phyloP scores from a whole-genome alignment of 257 asterid species.

The Nicotiana otophora region DNA sequence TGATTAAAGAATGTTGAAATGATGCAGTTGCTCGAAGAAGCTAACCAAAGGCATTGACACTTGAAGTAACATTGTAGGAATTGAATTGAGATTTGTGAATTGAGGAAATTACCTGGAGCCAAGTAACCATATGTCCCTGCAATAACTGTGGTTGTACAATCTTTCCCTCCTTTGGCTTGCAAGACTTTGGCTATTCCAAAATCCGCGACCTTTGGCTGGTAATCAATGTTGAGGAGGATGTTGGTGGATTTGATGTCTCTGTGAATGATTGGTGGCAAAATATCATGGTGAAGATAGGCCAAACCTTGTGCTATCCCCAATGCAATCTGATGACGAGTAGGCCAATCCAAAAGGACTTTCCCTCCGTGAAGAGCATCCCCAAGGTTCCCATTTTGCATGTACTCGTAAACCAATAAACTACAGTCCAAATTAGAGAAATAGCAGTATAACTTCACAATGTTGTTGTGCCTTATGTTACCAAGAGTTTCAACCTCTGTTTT shows the following conservation, averaged over 20 bases:
- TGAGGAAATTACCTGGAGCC: conserved; percentile 61
- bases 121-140: conserved; percentile 92
- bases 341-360: conserved; percentile 61
- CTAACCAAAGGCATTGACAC: too few species aligned
- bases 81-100: not conserved
- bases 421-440: conserved; percentile 4
- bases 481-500: conserved; percentile 28
- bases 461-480: conserved; percentile 12
- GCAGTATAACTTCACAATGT: conserved; percentile 15
- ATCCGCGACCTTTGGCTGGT: conserved; percentile 79
- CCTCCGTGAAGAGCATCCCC: conserved; percentile 46
- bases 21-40: too few species aligned
- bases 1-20: not conserved
- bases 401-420: conserved; percentile 17
- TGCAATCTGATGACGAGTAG: conserved; percentile 60
- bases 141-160: conserved; percentile 45
- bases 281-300: conserved; percentile 82
- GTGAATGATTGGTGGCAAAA: conserved; percentile 61
- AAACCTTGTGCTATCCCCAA: conserved; percentile 79
- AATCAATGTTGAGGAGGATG: conserved; percentile 59
- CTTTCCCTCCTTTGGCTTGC: conserved; percentile 63
- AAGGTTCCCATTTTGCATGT: conserved; percentile 12
- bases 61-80: too few species aligned
- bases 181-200: conserved; percentile 85
- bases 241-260: conserved; percentile 83